Base-by-base conservation (phyloP, 495 filamentous ascomycete species). In the Astrothelium subdiscretum region DNA sequence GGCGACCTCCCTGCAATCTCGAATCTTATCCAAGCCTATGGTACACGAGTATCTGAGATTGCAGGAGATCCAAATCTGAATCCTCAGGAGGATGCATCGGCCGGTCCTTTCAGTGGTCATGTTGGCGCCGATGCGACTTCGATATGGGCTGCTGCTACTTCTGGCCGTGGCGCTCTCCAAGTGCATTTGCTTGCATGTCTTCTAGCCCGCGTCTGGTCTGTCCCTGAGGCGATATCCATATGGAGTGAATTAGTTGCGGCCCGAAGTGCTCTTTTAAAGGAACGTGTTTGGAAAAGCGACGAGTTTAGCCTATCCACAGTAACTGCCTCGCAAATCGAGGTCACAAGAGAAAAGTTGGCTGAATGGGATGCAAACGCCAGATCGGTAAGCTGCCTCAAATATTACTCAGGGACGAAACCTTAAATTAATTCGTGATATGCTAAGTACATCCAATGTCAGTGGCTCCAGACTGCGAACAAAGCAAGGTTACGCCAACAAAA, bases 71-170 rank as follows among this genome's bases (percentile, higher is more conserved):
- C 8, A 1, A 15, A 8, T 38, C 8, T 8, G 8, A 6, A 15
- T 38, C 35, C 35, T 8, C 8, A 1, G 8, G 15, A 0, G 8
- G 15, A 6, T 15, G 15, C 8, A 15, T 15, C 8, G 8, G 8
- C 8, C 15, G 35, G 35, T 22, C 29, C 66, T 3, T 67, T 70
- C 60, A 32, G 44, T 8, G 44, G 32, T 58, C 61, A 67, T 52
- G 20, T 42, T 26, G 71, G 68, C 13, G 60, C 62, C 18, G 76
- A 76, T 60, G 71, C 63, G n/a, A 75, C 73, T 1, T 66, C 62
- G 1, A 60, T 78, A 20, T 78, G 74, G 75, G 75, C 76, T 22
- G 74, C 73, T 5, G 75, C 71, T 12, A 78, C 77, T 5, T 78
- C 77, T 11, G 69, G 72, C 0, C 42, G 62, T 6, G 59, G 44